Evolutionary conservation across 2,329 filamentous ascomycete species (phyloP), one percentile per base, ranked within the genome.

Genomic region (Fusarium pilosicola): DNA sequence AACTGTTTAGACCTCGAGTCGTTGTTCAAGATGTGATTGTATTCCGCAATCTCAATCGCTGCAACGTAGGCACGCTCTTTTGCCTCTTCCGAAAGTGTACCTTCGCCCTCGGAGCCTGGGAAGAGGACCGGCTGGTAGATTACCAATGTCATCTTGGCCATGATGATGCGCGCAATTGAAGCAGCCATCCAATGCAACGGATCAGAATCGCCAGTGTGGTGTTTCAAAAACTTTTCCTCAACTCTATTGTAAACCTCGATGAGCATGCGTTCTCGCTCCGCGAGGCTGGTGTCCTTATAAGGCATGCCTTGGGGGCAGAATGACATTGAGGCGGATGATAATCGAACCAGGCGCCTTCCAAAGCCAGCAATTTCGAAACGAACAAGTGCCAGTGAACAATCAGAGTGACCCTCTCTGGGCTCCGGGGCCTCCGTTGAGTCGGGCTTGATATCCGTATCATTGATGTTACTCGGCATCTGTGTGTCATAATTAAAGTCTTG

Each of bases 101-200:
- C 81, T n/a, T 86, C 86, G 12, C 85, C 81, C n/a, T 86, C 86
- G 15, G 87, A 85, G 32, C 90, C 88, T 39, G 87, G 86, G 58
- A 90, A 88, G 38, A 93, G 89, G 76, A 92, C 87, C 1, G 93
- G 93, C 75, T 96, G 91, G 77, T 96, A 93, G 6, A 94, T 88
- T 68, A 95, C 88, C 41, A 96, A 86, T 84, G 91, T 94, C 85
- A 95, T 90, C 81, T 95, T 96, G 54, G 91, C 91, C 83, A 95
- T 89, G 70, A 95, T 90, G 38, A 96, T 85, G 15, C 92, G 89
- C 7, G 90, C 88, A 30, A 94, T 86, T 34, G 92, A 92, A 8
- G 89, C 90, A 13, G 88, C 88, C 32, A 93, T 88, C 91, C 92
- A 94, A 71, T 90, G 90, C 3, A 94, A 82, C 1, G 88, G 85